Evolutionary conservation across 805 yeast genomes (phyloP), one percentile per base, ranked within the genome.

Genomic region (Candida saitoana): DNA sequence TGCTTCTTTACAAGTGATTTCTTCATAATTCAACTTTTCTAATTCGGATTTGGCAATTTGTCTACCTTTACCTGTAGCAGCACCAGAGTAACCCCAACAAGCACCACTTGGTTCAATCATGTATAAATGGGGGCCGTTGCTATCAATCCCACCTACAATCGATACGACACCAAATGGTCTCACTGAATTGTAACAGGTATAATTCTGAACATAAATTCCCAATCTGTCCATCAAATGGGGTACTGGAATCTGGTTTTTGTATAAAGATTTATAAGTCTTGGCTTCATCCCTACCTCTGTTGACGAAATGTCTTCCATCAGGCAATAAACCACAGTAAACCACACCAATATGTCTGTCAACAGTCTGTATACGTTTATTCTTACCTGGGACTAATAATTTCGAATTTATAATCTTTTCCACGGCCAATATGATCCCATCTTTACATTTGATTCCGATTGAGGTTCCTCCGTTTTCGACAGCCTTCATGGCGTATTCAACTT

Each of bases 381-480:
- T 86, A 36, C 86, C 86, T 14, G 96, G 95, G 12, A 85, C 96
- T 46, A 93, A 72, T 50, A 93, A 71, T 62, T 89, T 90, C 33
- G 98, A 89, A 38, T 82, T 73, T 54, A 89, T 76, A 56, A 90
- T 76, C 68, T 91, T 93, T 65, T 93, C 99, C n/a, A 88, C 95
- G 12, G 98, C 99, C 51, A 93, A 76, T n/a, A 93, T 96, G 27
- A 93, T 77, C 41, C 99, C 99, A 60, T 91, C 98, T 55, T 79
- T 78, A 67, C 86, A 88, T 60, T 87, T 86, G 60, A 93, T 83
- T 32, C 97, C 99, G 54, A 93, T 74, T 16, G 97, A 82, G 0
- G 99, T 93, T 8, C 96, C 95, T 38, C 96, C 96, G 57, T 89
- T 90, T 65, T 93, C 99, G 2, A 91, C 98, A 2, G 99, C 99